These are phyloP conservation scores for Colletotrichum higginsianum DNA, from an alignment of 2,329 filamentous ascomycete species.

Conservation along the genomic window DNA sequence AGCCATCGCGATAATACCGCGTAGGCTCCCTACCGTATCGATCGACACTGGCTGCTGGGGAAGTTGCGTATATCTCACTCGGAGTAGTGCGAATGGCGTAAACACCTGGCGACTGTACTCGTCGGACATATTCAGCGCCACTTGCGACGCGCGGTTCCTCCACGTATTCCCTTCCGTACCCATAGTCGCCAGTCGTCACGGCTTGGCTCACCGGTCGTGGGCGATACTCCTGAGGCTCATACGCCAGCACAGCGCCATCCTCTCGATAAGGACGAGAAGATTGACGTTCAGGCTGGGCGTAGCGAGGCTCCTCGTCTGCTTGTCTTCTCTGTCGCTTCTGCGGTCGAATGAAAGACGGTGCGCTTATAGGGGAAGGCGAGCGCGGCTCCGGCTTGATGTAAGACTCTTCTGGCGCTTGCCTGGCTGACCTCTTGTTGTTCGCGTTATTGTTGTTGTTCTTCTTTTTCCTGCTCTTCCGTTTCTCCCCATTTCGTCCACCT, in stretches of 20 bases:
- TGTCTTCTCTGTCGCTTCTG: slow-evolving; percentile 70
- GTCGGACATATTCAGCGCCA: slow-evolving; percentile 53
- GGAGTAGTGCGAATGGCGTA: slow-evolving; percentile 56
- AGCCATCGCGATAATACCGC: slow-evolving; percentile 61
- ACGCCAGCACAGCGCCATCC: slow-evolving; percentile 51
- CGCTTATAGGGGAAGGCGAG: slow-evolving; percentile 72
- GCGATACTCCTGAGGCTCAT: slow-evolving; percentile 46
- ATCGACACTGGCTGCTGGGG: slow-evolving; percentile 61
- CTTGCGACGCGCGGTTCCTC: slow-evolving; percentile 51
- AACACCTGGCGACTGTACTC: slow-evolving; percentile 54
- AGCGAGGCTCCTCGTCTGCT: slow-evolving; percentile 57
- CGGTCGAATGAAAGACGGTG: slow-evolving; percentile 67
- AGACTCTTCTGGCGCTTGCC: slow-evolving; percentile 62
- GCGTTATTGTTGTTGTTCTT: slow-evolving; percentile 59
- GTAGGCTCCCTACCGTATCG: slow-evolving; percentile 58
- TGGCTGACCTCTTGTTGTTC: slow-evolving; percentile 66
- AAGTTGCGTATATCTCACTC: slow-evolving; percentile 55
- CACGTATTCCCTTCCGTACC: slow-evolving; percentile 53
- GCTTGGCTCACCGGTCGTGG: slow-evolving; percentile 46
- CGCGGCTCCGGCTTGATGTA: slow-evolving; percentile 77
- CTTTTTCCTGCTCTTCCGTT: slow-evolving; percentile 66
- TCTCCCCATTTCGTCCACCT: slow-evolving; percentile 63
- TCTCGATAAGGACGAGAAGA: slow-evolving; percentile 48
- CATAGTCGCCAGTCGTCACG: slow-evolving; percentile 29
- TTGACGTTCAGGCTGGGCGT: slow-evolving; percentile 56